A percentile compares a stretch with the other conserved stretches of the same genome.
These are phyloP conservation scores for Podosphaera xanthii DNA, from an alignment of 2,329 filamentous ascomycete species.

Conservation along the genomic window DNA sequence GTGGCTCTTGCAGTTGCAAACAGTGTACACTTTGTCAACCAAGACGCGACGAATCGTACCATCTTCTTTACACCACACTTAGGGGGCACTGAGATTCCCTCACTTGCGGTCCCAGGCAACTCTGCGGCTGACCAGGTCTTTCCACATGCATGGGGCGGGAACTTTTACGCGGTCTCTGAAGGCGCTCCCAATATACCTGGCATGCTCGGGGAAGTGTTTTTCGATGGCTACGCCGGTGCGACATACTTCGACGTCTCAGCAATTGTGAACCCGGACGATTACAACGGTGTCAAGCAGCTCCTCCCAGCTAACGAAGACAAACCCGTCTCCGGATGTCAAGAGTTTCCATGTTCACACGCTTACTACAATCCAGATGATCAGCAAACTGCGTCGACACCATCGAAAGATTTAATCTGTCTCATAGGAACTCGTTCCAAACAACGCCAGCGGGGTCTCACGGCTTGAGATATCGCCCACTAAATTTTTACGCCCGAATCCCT, in stretches of 20 bases:
- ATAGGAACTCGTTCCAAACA: constrained; percentile 10
- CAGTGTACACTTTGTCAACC: constrained; percentile 31
- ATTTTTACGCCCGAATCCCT: too few relatives aligned
- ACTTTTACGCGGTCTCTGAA: constrained; percentile 23
- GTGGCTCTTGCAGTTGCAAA: background rate
- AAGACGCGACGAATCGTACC: constrained; percentile 23
- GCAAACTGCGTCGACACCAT: constrained; percentile 28
- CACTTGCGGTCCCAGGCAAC: constrained; percentile 9
- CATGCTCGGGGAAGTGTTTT: constrained; percentile 30
- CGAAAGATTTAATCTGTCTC: constrained; percentile 25
- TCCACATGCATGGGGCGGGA: constrained; percentile 20
- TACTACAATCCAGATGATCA: constrained; percentile 32
- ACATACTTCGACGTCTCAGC: constrained; percentile 37
- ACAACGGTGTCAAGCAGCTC: constrained; percentile 30
- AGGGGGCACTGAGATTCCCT: constrained; percentile 6
- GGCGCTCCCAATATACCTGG: constrained; percentile 22
- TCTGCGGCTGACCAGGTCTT: constrained; percentile 18
- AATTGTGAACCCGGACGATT: constrained; percentile 28
- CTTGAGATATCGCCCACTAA: too few relatives aligned
- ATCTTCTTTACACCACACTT: constrained; percentile 13
- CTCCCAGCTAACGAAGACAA: constrained; percentile 20
- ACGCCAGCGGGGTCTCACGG: constrained; percentile 3
- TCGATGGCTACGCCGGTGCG: constrained; percentile 24
- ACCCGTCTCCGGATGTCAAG: constrained; percentile 26
- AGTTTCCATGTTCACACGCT: constrained; percentile 28